A percentile compares a stretch with the other conserved stretches of the same genome.
phyloP scores from a whole-genome alignment of 192 early-diverging fungal species.

The Neocallimastix lanati region DNA sequence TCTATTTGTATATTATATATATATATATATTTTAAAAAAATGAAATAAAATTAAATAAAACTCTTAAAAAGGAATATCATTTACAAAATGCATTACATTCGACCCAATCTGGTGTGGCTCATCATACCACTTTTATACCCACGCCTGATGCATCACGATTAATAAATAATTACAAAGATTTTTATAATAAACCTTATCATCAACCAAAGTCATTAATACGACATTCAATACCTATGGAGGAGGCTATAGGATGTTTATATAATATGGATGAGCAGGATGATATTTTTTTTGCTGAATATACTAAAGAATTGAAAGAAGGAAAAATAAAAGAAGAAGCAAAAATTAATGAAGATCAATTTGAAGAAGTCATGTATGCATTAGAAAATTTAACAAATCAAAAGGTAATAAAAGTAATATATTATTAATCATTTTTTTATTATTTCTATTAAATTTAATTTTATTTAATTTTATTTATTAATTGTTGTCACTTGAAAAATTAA shows the following conservation, averaged over 20 bases:
- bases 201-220: conserved; percentile 64
- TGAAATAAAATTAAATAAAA: no score
- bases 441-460: no score
- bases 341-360: conserved; percentile 56
- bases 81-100: conserved; percentile 79
- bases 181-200: conserved; percentile 43
- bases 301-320: conserved; percentile 16
- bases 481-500: no score
- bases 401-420: no score
- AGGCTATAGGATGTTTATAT: conserved; percentile 69
- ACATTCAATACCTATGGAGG: conserved; percentile 74
- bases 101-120: conserved; percentile 31
- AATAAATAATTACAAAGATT: conserved; percentile 43
- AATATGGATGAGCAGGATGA: conserved; percentile 77
- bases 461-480: no score
- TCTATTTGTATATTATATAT: no score
- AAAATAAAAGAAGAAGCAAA: not conserved
- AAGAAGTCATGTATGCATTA: conserved; percentile 55
- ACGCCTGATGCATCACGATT: conserved; percentile 72
- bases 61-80: conserved; percentile 74
- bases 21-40: no score
- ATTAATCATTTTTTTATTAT: no score
- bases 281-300: conserved; percentile 21
- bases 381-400: conserved; percentile 53
- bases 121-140: conserved; percentile 54